phyloP scores from a whole-genome alignment of 345 rosid genomes.

The Zanthoxylum bungeanum region DNA sequence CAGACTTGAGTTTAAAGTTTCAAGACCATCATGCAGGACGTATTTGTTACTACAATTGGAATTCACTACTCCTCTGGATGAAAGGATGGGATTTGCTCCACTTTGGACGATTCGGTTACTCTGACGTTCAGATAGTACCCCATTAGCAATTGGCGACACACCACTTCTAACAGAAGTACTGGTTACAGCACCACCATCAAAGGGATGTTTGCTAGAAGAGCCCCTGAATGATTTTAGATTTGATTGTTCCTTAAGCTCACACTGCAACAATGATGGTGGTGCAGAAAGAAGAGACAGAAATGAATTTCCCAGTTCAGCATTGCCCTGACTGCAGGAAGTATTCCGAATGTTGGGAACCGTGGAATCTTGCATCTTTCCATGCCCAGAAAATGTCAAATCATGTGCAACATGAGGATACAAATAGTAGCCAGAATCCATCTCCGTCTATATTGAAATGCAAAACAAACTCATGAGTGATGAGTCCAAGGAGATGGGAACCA shows the following conservation, averaged over 20 bases:
- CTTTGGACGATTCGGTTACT: constrained; percentile 18
- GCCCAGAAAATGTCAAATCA: constrained; percentile 23
- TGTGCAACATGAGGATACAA: constrained; percentile 24
- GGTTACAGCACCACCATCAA: constrained; percentile 12
- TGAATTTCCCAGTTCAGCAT: constrained; percentile 30
- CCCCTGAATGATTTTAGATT: constrained; percentile 24
- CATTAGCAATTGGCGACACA: constrained; percentile 11
- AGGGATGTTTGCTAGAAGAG: constrained; percentile 21
- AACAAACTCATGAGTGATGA: constrained; percentile 5
- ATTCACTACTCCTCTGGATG: constrained; percentile 14
- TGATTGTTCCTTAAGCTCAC: constrained; percentile 32
- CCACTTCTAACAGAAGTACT: constrained; percentile 25
- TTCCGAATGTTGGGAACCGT: constrained; percentile 13
- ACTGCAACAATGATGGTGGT: constrained; percentile 30
- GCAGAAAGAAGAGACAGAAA: constrained; percentile 43
- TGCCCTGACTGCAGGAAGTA: constrained; percentile 15
- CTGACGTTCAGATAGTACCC: constrained; percentile 17
- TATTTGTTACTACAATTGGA: constrained; percentile 14
- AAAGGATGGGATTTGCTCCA: constrained; percentile 16
- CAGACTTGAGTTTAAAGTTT: constrained; percentile 10
- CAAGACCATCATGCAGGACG: constrained; percentile 22
- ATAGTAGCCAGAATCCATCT: constrained; percentile 21
- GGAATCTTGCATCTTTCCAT: constrained; percentile 24
- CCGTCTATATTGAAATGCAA: constrained; percentile 16
- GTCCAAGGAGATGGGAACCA: neutral